Conservation (phyloP, 768 basidiomycete species). For the Rhodotorula paludigena region DNA sequence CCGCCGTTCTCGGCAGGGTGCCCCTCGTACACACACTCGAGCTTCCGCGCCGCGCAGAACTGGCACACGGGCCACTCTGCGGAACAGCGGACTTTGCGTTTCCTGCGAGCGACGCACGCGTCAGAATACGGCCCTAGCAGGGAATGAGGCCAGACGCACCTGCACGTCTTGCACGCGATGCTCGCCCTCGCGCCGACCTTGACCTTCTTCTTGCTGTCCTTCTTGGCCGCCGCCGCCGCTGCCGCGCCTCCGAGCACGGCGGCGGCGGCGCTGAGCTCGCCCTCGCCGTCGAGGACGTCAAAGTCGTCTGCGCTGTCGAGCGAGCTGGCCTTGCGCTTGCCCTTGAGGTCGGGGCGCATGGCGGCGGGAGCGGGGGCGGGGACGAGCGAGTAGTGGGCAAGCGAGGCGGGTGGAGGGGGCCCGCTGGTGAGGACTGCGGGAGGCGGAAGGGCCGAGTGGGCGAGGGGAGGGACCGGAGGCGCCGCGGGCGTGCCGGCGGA, state of each 20-base stretch:
- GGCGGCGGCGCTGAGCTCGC: background rate
- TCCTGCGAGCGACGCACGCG: conserved; percentile 4
- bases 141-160: background rate
- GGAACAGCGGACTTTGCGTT: conserved; percentile 36
- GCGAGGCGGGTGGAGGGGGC: background rate
- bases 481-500: background rate
- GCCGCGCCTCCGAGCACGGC: background rate
- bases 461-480: background rate
- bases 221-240: background rate
- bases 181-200: conserved; percentile 33
- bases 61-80: conserved; percentile 35
- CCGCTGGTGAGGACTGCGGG: background rate
- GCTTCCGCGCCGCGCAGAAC: conserved; percentile 19
- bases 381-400: background rate
- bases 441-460: background rate
- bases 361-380: background rate
- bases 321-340: conserved; percentile 10
- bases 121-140: too few species aligned
- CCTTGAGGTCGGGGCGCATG: background rate
- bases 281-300: too few species aligned
- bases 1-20: conserved; percentile 30
- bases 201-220: conserved; percentile 27
- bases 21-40: conserved; percentile 28
- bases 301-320: background rate
- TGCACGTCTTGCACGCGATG: conserved; percentile 38